Conservation (phyloP, 2,329 filamentous ascomycete genomes). For the Fusarium kyushuense region DNA sequence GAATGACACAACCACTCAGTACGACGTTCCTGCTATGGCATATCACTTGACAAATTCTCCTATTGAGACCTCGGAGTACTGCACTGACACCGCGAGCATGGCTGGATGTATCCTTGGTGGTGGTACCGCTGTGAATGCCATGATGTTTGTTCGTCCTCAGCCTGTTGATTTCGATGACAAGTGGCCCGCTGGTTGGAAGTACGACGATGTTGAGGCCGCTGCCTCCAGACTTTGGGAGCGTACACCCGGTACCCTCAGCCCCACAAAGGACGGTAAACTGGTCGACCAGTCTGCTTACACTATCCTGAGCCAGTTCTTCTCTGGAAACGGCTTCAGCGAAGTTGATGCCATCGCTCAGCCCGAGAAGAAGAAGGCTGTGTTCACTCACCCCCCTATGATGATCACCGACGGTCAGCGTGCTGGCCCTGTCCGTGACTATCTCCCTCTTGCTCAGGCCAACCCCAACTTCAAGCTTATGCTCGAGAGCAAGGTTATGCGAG, state of each 20-base stretch:
- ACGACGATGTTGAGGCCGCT: slow-evolving; percentile 67
- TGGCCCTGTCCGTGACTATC: slow-evolving; percentile 78
- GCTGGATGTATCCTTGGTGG: slow-evolving; percentile 78
- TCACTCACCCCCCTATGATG: slow-evolving; percentile 66
- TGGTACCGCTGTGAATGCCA: slow-evolving; percentile 74
- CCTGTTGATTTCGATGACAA: slow-evolving; percentile 77
- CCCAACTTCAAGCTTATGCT: slow-evolving; percentile 76
- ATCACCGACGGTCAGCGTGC: slow-evolving; percentile 74
- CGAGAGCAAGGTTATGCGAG: slow-evolving; percentile 73
- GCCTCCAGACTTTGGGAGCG: slow-evolving; percentile 73
- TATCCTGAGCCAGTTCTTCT: slow-evolving; percentile 70
- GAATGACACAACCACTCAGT: slow-evolving; percentile 74
- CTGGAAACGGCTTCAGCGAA: slow-evolving; percentile 70
- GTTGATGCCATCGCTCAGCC: slow-evolving; percentile 71
- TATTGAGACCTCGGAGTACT: slow-evolving; percentile 70
- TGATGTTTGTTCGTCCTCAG: slow-evolving; percentile 76
- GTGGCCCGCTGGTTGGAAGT: slow-evolving; percentile 77
- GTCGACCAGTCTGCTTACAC: slow-evolving; percentile 77
- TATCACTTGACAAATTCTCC: slow-evolving; percentile 72
- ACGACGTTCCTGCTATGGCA: slow-evolving; percentile 78
- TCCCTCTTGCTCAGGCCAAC: slow-evolving; percentile 69
- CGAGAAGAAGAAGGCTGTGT: slow-evolving; percentile 73
- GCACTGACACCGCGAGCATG: slow-evolving; percentile 76
- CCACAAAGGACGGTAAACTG: slow-evolving; percentile 73
- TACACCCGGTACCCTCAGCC: slow-evolving; percentile 76